phyloP scores from a whole-genome alignment of 768 basidiomycete species.

The Lactifluus pinguis region DNA sequence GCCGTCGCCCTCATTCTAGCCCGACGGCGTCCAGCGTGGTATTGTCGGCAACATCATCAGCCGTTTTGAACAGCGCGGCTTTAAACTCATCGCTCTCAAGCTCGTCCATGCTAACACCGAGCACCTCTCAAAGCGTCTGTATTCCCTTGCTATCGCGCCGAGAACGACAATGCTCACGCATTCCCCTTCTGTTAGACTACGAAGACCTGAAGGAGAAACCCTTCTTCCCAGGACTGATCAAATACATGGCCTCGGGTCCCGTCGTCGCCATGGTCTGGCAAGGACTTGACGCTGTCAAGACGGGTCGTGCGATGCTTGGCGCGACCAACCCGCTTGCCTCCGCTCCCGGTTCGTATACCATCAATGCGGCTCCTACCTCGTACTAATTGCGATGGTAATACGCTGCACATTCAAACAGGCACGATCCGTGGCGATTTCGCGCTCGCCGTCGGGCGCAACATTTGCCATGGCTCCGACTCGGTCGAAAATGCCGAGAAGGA shows the following conservation, averaged over 20 bases:
- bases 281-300: slow-evolving; percentile 90
- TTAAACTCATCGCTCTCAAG: slow-evolving; percentile 94
- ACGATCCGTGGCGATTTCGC: slow-evolving; percentile 95
- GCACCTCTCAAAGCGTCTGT: slow-evolving; percentile 84
- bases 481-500: slow-evolving; percentile 91
- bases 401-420: slow-evolving; percentile 34
- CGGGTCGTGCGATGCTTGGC: slow-evolving; percentile 92
- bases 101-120: slow-evolving; percentile 67
- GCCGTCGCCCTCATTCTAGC: slow-evolving; percentile 40
- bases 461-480: slow-evolving; percentile 86
- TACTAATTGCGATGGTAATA: background rate
- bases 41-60: slow-evolving; percentile 93
- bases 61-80: slow-evolving; percentile 97
- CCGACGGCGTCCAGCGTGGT: slow-evolving; percentile 96
- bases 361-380: too few species aligned
- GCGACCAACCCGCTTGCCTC: slow-evolving; percentile 94
- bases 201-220: slow-evolving; percentile 87
- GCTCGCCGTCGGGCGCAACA: slow-evolving; percentile 91
- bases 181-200: slow-evolving; percentile 60
- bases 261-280: slow-evolving; percentile 96
- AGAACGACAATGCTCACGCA: background rate
- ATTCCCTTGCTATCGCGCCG: background rate
- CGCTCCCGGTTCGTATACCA: slow-evolving; percentile 54
- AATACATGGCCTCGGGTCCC: slow-evolving; percentile 93
- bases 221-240: slow-evolving; percentile 95